Base-by-base conservation (phyloP, 2,329 filamentous ascomycete genomes). In the Lecanosticta acicola region DNA sequence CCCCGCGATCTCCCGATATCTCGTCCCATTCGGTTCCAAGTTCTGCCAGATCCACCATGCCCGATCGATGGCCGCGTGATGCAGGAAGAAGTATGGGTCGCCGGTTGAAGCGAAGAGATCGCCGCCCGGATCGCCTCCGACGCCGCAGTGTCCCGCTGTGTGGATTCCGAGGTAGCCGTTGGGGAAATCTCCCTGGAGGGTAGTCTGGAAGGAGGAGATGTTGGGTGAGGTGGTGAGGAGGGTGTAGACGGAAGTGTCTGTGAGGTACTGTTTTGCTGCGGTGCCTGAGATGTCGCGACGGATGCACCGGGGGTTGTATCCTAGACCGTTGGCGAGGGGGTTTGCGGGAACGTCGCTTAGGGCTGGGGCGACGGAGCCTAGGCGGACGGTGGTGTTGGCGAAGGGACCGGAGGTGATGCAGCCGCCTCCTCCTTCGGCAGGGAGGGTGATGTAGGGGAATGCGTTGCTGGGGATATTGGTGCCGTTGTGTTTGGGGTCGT, bases 381-480 rank as follows among this genome's bases (percentile, higher is more conserved):
- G 44, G 18, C 45, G 40, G 41, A 55, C 48, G 9, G 58, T 58
- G 18, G 61, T 52, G 41, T 63, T 53, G 37, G 61, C 41, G 62
- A 79, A 78, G 0, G 76, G 76, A 0, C 77, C 77, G 1, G 64
- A 66, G 4, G 58, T 68, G 3, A 81, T 67, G 58, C 77, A 80
- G 2, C 78, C 78, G 32, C 78, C 77, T 13, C 78, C 78, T 0
- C 67, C 66, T n/a, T 75, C 78, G 0, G 70, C 32, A 1, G 71
- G 73, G 13, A 54, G 33, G 3, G 73, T 50, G 24, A 57, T 65
- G 48, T 69, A 20, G 11, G 46, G 41, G 4, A 17, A 2, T 1
- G 32, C 41, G 29, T 44, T 41, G 40, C 17, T 32, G 3, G 49
- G 53, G 40, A 50, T 40, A 29, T 29, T 49, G 14, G 75, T 72